These are phyloP conservation scores for Dactylellina sp. DNA, from an alignment of 2,329 filamentous ascomycete genomes.

Conservation along the genomic window DNA sequence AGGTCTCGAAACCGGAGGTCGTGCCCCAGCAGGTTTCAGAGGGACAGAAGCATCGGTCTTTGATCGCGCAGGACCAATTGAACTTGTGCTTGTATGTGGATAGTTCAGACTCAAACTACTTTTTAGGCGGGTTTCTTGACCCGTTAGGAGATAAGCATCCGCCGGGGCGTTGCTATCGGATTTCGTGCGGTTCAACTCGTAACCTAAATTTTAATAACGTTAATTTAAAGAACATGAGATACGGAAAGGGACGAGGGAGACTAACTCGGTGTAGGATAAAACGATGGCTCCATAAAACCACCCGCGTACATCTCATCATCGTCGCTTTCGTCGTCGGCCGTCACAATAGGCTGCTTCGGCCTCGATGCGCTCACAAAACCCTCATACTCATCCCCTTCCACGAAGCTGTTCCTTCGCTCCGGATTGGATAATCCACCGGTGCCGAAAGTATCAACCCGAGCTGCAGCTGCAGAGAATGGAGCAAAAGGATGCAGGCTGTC, in stretches of 20 bases:
- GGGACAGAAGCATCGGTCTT: conserved; percentile 86
- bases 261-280: conserved; percentile 76
- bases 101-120: conserved; percentile 58
- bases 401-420: conserved; percentile 46
- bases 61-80: conserved; percentile 70
- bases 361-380: conserved; percentile 69
- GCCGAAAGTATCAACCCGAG: conserved; percentile 84
- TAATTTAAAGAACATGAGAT: conserved; percentile 7
- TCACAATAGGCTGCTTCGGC: conserved; percentile 79
- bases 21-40: conserved; percentile 56
- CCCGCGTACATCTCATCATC: conserved; percentile 58
- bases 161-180: conserved; percentile 47
- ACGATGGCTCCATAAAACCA: conserved; percentile 80
- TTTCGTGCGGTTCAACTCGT: conserved; percentile 52
- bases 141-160: conserved; percentile 44
- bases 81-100: conserved; percentile 56
- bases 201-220: conserved; percentile 27
- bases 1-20: conserved; percentile 57
- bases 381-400: conserved; percentile 55
- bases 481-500: conserved; percentile 71
- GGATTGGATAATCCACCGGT: conserved; percentile 90
- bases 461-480: conserved; percentile 68
- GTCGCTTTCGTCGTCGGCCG: conserved; percentile 77
- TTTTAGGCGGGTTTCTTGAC: conserved; percentile 54
- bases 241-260: neutral